Base-by-base conservation (phyloP, 768 basidiomycete genomes). In the Melanogaster broomeanus region DNA sequence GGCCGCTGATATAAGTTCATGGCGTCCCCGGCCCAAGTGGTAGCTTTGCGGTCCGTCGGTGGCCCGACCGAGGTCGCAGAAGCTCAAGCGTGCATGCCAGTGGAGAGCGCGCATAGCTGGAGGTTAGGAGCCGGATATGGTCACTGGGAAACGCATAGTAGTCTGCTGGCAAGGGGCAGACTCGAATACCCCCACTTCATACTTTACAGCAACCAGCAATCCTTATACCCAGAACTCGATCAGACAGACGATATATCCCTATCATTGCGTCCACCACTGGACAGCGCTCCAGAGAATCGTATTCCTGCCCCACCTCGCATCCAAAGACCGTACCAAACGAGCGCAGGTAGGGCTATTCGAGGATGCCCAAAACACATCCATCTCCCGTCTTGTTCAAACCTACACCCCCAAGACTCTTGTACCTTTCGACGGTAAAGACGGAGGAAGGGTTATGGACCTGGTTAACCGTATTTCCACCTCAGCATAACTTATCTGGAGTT, bases 371-470 rank as follows among this genome's bases (percentile, higher is more conserved):
- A 57, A 61, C 78, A 0, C 93, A 96, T 61, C 85, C 89, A 3
- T 84, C 88, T 2, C 85, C 88, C 0, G 78, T 93, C 18, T 67
- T 93, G 19, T 93, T 84, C 72, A 78, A 83, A 82, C 80, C 0
- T 97, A 84, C 65, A 95, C 90, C 0, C 85, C 95, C 0, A 83
- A 80, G 66, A 86, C 90, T 2, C 74, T 96, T 22, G 74, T 70
- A 39, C 81, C 80, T 1, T 93, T 85, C 67, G 76, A 80, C 58
- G 85, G 90, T 24, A 73, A 73, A 44, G 76, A 87, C 42, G 78
- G 80, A 3, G 82, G 82, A 27, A 75, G 88, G 55, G 95, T 98
- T 98, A 98, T 68, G 96, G 96, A 1, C 96, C 96, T 19, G 85
- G 96, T 96, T 53, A 64, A 88, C 71, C 31, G 25, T 43, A 31